phyloP scores from a whole-genome alignment of 176 grass and related monocot genomes.

The Sorghum bicolor region DNA sequence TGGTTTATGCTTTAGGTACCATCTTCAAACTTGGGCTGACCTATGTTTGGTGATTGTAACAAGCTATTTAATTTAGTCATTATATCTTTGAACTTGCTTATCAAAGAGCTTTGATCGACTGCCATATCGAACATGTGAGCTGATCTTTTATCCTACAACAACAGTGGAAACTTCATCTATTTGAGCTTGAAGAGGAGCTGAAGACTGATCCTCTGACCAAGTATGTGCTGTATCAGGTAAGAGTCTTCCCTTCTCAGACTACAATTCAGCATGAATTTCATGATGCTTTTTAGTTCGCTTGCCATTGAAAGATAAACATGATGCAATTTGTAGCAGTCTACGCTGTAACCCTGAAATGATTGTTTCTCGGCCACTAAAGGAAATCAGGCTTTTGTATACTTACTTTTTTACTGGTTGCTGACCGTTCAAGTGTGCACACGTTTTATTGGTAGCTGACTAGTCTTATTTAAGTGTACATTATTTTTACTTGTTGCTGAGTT shows the following conservation, averaged over 20 bases:
- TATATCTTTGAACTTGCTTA: background rate
- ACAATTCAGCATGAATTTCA: background rate
- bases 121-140: background rate
- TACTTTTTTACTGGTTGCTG: no score
- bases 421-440: no score
- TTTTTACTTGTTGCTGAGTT: background rate
- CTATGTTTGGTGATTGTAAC: background rate
- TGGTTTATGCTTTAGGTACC: background rate
- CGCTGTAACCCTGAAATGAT: background rate
- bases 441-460: background rate
- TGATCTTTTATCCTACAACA: constrained; percentile 9
- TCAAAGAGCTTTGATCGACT: background rate
- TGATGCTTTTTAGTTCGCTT: background rate
- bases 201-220: constrained; percentile 78
- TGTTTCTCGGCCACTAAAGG: no score
- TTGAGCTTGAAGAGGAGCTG: constrained; percentile 93
- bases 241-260: background rate
- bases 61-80: background rate
- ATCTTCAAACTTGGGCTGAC: background rate
- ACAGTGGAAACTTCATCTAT: constrained; percentile 99
- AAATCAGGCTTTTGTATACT: no score
- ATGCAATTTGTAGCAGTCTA: background rate
- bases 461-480: background rate
- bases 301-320: background rate
- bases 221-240: constrained; percentile 89